phyloP scores from a whole-genome alignment of 306 rosid species.

The Dryas alaskensis region DNA sequence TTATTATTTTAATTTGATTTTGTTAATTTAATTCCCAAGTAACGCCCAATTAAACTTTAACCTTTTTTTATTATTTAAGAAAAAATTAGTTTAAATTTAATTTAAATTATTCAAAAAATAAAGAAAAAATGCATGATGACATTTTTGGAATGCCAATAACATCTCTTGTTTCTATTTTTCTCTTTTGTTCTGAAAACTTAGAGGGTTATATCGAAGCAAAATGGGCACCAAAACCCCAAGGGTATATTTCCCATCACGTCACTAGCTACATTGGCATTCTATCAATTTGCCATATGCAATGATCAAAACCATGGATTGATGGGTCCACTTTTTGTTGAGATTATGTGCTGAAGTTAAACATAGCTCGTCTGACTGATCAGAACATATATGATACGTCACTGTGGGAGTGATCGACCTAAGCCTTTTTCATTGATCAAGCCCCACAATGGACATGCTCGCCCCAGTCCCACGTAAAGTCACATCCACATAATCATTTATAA shows the following conservation, averaged over 20 bases:
- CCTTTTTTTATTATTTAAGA: too few relatives aligned
- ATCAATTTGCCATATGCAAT: background rate
- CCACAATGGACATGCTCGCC: background rate
- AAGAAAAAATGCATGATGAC: too few relatives aligned
- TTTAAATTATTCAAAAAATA: too few relatives aligned
- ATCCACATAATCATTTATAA: background rate
- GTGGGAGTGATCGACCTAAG: conserved; percentile 2
- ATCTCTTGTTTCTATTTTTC: too few relatives aligned
- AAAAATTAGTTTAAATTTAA: too few relatives aligned
- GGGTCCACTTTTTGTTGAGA: background rate
- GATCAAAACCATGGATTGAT: background rate
- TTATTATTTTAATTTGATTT: too few relatives aligned
- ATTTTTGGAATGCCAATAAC: too few relatives aligned
- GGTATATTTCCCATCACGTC: background rate
- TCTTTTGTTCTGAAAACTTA: too few relatives aligned
- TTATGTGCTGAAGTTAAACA: background rate
- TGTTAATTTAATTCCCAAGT: too few relatives aligned
- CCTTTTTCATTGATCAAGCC: background rate
- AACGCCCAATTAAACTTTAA: too few relatives aligned
- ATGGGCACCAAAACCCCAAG: background rate
- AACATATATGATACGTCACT: conserved; percentile 6
- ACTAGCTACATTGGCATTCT: background rate
- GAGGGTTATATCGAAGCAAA: too few relatives aligned
- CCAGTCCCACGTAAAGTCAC: conserved; percentile 10
- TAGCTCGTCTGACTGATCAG: background rate